Base-by-base conservation (phyloP, 2,329 filamentous ascomycete genomes). In the Phialocephala subalpina region DNA sequence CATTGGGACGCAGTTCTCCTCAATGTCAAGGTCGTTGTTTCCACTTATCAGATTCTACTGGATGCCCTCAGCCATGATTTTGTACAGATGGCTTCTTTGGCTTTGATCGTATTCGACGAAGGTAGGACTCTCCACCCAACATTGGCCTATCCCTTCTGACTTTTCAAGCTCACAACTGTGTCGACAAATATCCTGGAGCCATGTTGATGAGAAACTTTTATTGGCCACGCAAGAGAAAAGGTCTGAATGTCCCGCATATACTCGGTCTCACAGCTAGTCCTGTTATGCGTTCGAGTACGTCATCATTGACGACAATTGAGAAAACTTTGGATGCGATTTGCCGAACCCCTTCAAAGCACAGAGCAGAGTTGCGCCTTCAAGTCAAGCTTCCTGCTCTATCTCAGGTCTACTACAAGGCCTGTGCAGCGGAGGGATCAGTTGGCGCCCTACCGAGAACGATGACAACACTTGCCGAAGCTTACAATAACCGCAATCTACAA, bases 41-140 rank as follows among this genome's bases (percentile, higher is more conserved):
- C 86, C 0, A 90, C 90, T 0, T 86, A 87, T 70, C 84, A 85
- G 45, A 83, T 79, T 47, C 79, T 92, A 7, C 76, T 82, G 1
- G 87, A 91, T 79, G 88, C 87, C 18, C 80, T 91, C 60, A 82
- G 76, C 7, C 87, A 90, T 78, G 88, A 81, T 0, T 92, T 91
- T 74, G 82, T 92, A 3, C 78, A 75, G 11, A 83, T 91, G 72
- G 72, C 78, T 6, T 77, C 78, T 3, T 72, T 92, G 22, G 81
- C 85, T 22, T 76, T 92, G 38, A 78, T 91, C 8, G 81, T 92
- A 0, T 90, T 91, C 69, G 89, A 92, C 74, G 90, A 92, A 83
- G 87, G 87, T 86, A 77, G 55, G 36, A 14, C 33, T 8, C 22
- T 38, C 42, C 12, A 36, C 35, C 27, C 25, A 35, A n/a, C n/a